Percentiles rank a stretch among this genome's conserved stretches.
These are phyloP conservation scores for Cucumis variabilis DNA, from an alignment of 331 rosid species.

Conservation along the genomic window DNA sequence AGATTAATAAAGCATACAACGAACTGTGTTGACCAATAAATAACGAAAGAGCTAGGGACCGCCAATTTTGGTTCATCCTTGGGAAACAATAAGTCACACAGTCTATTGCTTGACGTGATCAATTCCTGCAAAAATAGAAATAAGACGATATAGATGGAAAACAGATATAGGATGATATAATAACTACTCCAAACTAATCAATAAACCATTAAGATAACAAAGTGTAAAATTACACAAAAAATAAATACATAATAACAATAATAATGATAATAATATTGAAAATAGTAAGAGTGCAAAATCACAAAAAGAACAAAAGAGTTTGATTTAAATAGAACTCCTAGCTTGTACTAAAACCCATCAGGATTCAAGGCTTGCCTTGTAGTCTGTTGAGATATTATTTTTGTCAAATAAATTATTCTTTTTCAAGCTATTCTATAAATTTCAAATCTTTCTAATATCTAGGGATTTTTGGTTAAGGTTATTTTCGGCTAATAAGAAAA, in stretches of 20 bases:
- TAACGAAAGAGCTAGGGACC: slow-evolving; percentile 81
- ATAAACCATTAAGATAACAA: neutral
- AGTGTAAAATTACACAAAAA: neutral
- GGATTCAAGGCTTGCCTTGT: neutral
- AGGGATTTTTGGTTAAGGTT: too few relatives aligned
- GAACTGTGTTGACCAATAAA: slow-evolving; percentile 98
- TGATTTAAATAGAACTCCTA: neutral
- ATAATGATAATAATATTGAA: too few relatives aligned
- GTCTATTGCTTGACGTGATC: slow-evolving; percentile 93
- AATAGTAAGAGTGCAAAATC: neutral
- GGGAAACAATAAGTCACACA: slow-evolving; percentile 85
- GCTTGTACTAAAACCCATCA: neutral
- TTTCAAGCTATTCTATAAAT: too few relatives aligned
- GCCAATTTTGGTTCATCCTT: slow-evolving; percentile 94
- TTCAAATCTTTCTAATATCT: too few relatives aligned
- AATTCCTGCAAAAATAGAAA: slow-evolving; percentile 78
- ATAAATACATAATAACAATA: too few relatives aligned
- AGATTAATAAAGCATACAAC: slow-evolving; percentile 62
- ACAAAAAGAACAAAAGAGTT: neutral
- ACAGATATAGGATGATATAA: neutral
- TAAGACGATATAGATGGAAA: too few relatives aligned
- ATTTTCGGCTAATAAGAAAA: too few relatives aligned
- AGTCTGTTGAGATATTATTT: too few relatives aligned
- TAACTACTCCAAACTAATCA: neutral
- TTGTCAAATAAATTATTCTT: too few relatives aligned